Conservation (phyloP, 1,284 basidiomycete species). For the Moniliella sp. region DNA sequence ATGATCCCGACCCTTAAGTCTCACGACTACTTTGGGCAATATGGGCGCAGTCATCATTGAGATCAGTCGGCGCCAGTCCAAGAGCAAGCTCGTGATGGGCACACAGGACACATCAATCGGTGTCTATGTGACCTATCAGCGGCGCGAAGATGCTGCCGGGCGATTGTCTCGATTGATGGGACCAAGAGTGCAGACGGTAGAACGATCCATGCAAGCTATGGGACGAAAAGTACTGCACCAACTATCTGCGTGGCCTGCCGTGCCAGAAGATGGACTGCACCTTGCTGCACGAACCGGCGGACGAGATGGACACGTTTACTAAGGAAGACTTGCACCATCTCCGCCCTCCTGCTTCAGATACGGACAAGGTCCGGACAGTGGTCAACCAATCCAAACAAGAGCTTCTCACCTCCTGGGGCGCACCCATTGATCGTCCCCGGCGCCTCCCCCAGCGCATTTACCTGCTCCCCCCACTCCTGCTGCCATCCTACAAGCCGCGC, state of each 20-base stretch:
- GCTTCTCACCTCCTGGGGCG: not conserved
- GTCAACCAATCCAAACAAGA: not conserved
- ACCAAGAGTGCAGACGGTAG: slow-evolving; percentile 39
- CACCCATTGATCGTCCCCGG: too few species aligned
- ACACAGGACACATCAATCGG: slow-evolving; percentile 56
- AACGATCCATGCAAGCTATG: slow-evolving; percentile 64
- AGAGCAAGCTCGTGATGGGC: slow-evolving; percentile 39
- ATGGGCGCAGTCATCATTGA: slow-evolving; percentile 94
- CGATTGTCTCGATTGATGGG: slow-evolving; percentile 79
- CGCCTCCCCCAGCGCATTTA: too few species aligned
- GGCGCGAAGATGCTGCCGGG: slow-evolving; percentile 82
- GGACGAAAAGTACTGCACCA: slow-evolving; percentile 97
- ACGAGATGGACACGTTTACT: slow-evolving; percentile 71
- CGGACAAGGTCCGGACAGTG: not conserved
- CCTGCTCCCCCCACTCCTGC: too few species aligned
- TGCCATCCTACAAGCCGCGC: not conserved
- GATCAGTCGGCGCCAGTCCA: slow-evolving; percentile 64
- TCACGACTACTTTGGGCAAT: slow-evolving; percentile 92
- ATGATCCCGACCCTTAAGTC: slow-evolving; percentile 79
- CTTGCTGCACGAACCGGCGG: slow-evolving; percentile 90
- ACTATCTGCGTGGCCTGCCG: slow-evolving; percentile 63
- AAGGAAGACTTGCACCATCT: slow-evolving; percentile 28
- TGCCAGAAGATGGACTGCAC: slow-evolving; percentile 77
- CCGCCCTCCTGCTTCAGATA: not conserved
- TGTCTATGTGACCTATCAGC: slow-evolving; percentile 88